Conservation (phyloP, 1,284 basidiomycete species). For the Phylloboletellus chloephorus region DNA sequence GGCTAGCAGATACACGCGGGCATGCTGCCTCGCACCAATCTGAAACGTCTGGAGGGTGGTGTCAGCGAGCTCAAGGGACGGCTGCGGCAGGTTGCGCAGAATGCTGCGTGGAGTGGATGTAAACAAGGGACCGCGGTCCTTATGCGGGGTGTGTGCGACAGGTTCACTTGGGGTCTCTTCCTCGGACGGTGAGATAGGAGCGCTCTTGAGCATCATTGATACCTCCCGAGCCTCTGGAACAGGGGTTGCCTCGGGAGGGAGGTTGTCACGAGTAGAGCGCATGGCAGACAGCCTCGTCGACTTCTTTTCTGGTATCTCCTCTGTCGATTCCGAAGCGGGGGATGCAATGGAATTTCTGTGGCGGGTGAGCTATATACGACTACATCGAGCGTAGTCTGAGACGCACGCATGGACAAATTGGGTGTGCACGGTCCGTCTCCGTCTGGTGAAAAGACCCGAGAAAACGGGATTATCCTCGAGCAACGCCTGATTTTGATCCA, state of each 20-base stretch:
- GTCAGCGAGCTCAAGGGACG: slow-evolving; percentile 29
- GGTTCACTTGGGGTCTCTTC: slow-evolving; percentile 35
- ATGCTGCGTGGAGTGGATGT: slow-evolving; percentile 29
- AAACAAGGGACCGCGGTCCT: slow-evolving; percentile 16
- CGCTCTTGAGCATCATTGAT: slow-evolving; percentile 47
- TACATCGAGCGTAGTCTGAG: not conserved
- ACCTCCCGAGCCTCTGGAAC: slow-evolving; percentile 42
- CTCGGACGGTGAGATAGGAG: slow-evolving; percentile 28
- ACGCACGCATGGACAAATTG: slow-evolving; percentile 13
- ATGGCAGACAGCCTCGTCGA: slow-evolving; percentile 18
- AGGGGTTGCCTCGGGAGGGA: slow-evolving; percentile 41
- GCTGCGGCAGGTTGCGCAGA: slow-evolving; percentile 20
- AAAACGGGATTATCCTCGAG: slow-evolving; percentile 53
- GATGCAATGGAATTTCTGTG: slow-evolving; percentile 20
- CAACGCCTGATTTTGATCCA: slow-evolving; percentile 45
- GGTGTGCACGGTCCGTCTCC: slow-evolving; percentile 42
- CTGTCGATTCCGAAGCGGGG: slow-evolving; percentile 14
- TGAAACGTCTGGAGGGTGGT: slow-evolving; percentile 33
- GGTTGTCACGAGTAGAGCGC: slow-evolving; percentile 32
- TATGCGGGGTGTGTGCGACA: slow-evolving; percentile 16
- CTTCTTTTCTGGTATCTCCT: slow-evolving; percentile 18
- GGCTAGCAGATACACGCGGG: slow-evolving; percentile 30
- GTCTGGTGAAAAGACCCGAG: slow-evolving; percentile 46
- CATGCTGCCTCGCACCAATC: slow-evolving; percentile 16
- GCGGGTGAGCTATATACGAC: slow-evolving; percentile 8